Base-by-base conservation (phyloP, 192 early-diverging fungal species). In the Backusella sp. region DNA sequence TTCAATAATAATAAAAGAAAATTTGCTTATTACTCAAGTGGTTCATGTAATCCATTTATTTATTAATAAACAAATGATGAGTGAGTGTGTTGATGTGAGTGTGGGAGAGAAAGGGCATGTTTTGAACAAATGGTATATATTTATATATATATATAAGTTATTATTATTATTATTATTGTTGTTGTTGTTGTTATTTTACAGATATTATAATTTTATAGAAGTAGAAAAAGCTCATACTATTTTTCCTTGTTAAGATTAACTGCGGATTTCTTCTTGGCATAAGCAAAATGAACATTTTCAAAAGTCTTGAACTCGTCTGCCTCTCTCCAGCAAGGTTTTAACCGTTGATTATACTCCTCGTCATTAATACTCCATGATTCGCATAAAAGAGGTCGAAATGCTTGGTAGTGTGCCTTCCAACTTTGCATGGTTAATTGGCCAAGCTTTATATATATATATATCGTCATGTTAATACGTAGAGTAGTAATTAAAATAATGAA, bases 231-330 rank as follows among this genome's bases (percentile, higher is more conserved):
- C 21, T 21, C 11, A 7, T 68, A 68, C 15, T 19, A 68, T 19
- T 68, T 36, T 9, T 68, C 30, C 17, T 68, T 8, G 35, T n/a
- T 8, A 35, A 32, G 44, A n/a, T 44, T 52, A 19, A 26, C 15
- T 42, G 28, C 14, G 6, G 39, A 46, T 74, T 77, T 77, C 66
- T 83, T 83, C 41, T 83, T 78, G 0, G 70, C 82, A 72, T 83
- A 83, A 32, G 82, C 73, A 76, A 83, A 83, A 37, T 83, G 82
- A 26, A 83, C 75, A 71, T 83, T 83, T 68, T 83, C 82, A 75
- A 78, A 83, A 19, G 77, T 83, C 32, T 79, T 79, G 68, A 79
- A 76, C 52, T 74, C 74, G 17, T 83, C 77, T 26, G 77, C 75
- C 37, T 83, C 82, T 21, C 73, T 73, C 75, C 77, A 75, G 42